Evolutionary conservation across 306 rosid genomes (phyloP), one percentile per base, ranked within the genome.

Genomic region (Cicer judaicum): DNA sequence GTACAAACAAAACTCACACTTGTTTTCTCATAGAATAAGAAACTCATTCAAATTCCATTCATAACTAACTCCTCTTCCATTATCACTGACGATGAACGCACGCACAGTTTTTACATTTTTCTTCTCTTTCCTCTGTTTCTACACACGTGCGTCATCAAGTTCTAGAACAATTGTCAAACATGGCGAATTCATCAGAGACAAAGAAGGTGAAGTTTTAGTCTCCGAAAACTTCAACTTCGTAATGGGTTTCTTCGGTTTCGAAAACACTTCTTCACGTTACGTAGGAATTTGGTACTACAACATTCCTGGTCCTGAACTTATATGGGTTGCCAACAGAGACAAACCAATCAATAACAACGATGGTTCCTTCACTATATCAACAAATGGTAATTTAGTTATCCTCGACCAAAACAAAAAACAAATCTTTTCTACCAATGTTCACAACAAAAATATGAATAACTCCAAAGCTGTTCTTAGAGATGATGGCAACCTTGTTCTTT

Each of bases 301-400:
- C 44, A 38, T 85, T 59, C 64, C 88, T 0, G 82, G 54, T 5
- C 34, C 7, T 0, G 1, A 84, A 0, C 36, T 78, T 4, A 77
- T 84, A 10, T 93, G 98, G 98, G 96, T 91, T 1, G 98, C 93
- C 0, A 93, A 93, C 78, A 81, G 96, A 78, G 84, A 64, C 13
- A 76, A 10, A 0, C 97, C 98, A 7, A 68, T 93, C 50, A 46
- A 39, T 1, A 85, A 68, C 55, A 43, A 59, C 9, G 64, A 54
- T 7, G 97, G 97, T n/a, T 73, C 79, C 12, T 21, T 93, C 16
- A 82, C 59, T 7, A 24, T 93, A 3, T 52, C 38, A 13, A 79
- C 40, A 1, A 84, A 88, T 10, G 96, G 98, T 0, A 93, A 89
- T 39, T 66, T 93, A 39, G 81, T 64, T 11, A 43, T 93, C 77